Evolutionary conservation across 2,329 filamentous ascomycete genomes (phyloP).

Genomic region (Fusarium graminum): DNA sequence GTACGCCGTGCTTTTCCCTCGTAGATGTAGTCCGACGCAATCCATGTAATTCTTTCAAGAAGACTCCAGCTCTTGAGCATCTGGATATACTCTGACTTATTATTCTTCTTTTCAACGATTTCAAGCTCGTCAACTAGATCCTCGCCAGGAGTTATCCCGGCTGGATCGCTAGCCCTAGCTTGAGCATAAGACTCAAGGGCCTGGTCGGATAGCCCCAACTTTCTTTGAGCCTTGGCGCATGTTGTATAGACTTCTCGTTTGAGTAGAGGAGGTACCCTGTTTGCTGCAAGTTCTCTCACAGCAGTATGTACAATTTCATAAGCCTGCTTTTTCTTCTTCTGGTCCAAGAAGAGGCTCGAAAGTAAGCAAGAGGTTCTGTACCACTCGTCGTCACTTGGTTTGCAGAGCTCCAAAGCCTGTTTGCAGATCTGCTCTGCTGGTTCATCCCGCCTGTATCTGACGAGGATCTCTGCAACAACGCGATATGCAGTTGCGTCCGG

Average conservation of each 20-base stretch:
- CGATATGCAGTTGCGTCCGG: conserved; percentile 23
- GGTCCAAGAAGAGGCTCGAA: neutral
- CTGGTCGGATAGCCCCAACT: fast-evolving
- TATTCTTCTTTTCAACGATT: neutral
- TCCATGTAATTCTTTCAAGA: conserved; percentile 47
- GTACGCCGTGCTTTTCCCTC: conserved; percentile 3
- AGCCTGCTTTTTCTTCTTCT: neutral
- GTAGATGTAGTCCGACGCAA: conserved; percentile 42
- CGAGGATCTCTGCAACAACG: conserved; percentile 5
- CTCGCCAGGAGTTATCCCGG: neutral
- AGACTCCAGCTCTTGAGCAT: conserved; percentile 46
- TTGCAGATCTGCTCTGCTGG: neutral
- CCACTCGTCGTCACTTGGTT: neutral
- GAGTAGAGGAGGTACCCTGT: neutral
- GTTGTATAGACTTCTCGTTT: neutral
- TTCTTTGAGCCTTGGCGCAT: neutral
- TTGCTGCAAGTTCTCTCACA: fast-evolving
- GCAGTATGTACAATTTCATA: neutral
- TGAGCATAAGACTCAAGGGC: neutral
- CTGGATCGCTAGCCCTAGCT: neutral
- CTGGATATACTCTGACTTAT: conserved; percentile 5
- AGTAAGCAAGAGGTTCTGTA: neutral
- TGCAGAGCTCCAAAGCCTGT: conserved; percentile 10
- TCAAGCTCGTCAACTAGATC: conserved; percentile 11
- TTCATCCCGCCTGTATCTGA: neutral